Percentiles rank a stretch among this genome's conserved stretches.
These are phyloP conservation scores for Chloromonas sp. DNA, from an alignment of 163 green algal genomes.

Conservation along the genomic window DNA sequence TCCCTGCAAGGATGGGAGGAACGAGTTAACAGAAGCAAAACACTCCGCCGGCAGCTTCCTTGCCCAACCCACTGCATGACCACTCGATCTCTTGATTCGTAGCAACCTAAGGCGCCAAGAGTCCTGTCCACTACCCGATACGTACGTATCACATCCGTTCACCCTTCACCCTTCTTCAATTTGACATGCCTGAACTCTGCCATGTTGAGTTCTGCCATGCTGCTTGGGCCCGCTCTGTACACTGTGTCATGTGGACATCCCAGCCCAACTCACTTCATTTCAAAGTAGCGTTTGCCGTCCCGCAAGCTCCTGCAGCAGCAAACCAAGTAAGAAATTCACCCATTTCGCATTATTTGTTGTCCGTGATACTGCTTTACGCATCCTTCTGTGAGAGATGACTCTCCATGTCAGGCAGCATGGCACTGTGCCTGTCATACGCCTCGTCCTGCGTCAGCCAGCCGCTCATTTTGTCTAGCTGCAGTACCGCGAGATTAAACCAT, in stretches of 20 bases:
- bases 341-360: neutral
- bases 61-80: no score
- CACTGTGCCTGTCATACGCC: neutral
- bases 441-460: neutral
- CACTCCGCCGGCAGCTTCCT: no score
- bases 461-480: neutral
- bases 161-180: no score
- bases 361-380: neutral
- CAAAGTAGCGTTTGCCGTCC: neutral
- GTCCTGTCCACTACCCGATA: no score
- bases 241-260: no score
- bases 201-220: no score
- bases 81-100: no score
- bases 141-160: no score
- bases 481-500: no score
- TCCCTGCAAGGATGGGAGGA: neutral
- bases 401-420: neutral
- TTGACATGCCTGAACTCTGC: no score
- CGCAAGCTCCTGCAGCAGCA: neutral
- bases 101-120: no score
- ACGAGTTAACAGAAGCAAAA: neutral
- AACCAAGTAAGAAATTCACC: neutral
- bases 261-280: neutral
- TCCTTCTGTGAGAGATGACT: neutral
- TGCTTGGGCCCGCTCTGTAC: no score